These are phyloP conservation scores for Plasmodium knowlesi DNA, from an alignment of 169 alveolate species.

Conservation along the genomic window DNA sequence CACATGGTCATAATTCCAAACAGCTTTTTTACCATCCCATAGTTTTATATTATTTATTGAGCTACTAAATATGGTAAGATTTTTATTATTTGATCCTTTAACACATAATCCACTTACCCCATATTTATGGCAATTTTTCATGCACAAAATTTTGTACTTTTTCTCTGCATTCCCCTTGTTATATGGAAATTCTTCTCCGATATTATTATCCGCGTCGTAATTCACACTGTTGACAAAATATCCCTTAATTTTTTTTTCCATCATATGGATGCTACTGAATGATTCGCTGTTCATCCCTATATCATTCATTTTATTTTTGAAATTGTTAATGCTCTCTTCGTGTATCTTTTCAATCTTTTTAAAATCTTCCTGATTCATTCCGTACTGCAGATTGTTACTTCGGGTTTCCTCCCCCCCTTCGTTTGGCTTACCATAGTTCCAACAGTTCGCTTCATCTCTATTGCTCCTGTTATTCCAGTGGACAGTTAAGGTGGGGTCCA, in stretches of 20 bases:
- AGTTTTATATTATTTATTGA: slow-evolving; percentile 43
- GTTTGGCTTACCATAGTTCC: background rate
- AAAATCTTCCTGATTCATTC: background rate
- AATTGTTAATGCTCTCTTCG: slow-evolving; percentile 5
- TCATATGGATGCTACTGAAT: background rate
- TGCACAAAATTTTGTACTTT: slow-evolving; percentile 28
- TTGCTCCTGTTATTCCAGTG: background rate
- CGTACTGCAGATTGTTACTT: background rate
- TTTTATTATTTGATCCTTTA: slow-evolving; percentile 8
- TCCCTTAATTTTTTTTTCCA: background rate
- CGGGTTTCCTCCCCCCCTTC: background rate
- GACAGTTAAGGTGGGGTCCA: background rate
- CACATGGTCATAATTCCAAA: slow-evolving; percentile 62
- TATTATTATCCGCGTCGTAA: background rate
- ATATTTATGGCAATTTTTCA: slow-evolving; percentile 44
- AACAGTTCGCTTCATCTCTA: background rate
- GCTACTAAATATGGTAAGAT: slow-evolving; percentile 32
- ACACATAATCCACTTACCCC: slow-evolving; percentile 73
- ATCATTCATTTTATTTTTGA: slow-evolving; percentile 30
- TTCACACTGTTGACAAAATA: background rate
- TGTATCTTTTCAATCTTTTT: slow-evolving; percentile 21
- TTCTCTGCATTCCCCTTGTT: background rate
- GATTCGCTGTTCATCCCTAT: background rate
- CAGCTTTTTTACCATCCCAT: slow-evolving; percentile 41
- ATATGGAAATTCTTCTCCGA: background rate